phyloP scores from a whole-genome alignment of 108 stramenopile genomes.

The Pseudonitzschia pungens region DNA sequence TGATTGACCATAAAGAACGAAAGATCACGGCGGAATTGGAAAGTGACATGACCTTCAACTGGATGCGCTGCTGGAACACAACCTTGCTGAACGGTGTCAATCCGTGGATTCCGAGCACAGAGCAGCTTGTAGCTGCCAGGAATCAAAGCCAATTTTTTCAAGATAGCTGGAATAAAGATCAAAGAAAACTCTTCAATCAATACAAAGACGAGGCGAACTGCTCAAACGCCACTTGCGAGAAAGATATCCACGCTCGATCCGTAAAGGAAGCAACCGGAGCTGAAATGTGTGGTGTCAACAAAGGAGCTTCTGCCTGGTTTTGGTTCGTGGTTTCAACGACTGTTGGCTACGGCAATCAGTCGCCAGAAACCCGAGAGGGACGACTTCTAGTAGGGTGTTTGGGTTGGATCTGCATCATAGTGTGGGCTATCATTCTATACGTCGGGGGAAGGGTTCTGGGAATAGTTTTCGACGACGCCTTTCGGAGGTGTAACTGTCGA shows the following conservation, averaged over 20 bases:
- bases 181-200: slow-evolving; percentile 18
- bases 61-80: slow-evolving; percentile 43
- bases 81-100: neutral
- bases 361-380: slow-evolving; percentile 41
- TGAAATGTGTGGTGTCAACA: slow-evolving; percentile 29
- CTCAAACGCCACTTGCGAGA: neutral
- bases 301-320: slow-evolving; percentile 38
- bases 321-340: slow-evolving; percentile 44
- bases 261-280: slow-evolving; percentile 42
- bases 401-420: slow-evolving; percentile 48
- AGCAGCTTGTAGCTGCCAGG: slow-evolving; percentile 5
- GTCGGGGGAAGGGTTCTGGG: slow-evolving; percentile 40
- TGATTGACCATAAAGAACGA: neutral
- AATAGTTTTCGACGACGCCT: slow-evolving; percentile 43
- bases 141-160: slow-evolving; percentile 24
- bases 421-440: slow-evolving; percentile 45
- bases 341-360: slow-evolving; percentile 63
- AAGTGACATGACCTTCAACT: slow-evolving; percentile 36
- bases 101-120: slow-evolving; percentile 10
- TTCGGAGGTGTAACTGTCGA: slow-evolving; percentile 2
- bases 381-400: slow-evolving; percentile 39
- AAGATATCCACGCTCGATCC: slow-evolving; percentile 5
- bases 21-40: neutral
- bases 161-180: slow-evolving; percentile 16
- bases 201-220: slow-evolving; percentile 8